Base-by-base conservation (phyloP, 768 basidiomycete genomes). In the Rhodotorula paludigena region DNA sequence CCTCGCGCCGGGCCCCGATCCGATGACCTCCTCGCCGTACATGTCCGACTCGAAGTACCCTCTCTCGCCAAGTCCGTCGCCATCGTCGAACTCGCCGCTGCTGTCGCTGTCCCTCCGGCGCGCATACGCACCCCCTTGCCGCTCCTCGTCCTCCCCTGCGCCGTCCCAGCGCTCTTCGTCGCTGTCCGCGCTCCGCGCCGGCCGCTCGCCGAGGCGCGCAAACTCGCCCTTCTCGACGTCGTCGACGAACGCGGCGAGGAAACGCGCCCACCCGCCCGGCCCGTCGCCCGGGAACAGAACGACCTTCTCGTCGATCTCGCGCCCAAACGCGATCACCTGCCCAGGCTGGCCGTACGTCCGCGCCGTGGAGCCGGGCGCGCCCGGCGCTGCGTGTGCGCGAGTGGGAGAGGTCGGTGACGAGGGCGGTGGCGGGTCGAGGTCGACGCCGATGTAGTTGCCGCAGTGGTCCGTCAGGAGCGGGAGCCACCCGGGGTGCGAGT, bases 241-340 rank as follows among this genome's bases (percentile, higher is more conserved):
- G 36, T 98, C 94, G 2, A 85, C 92, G 74, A 98, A 97, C 61
- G 82, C 82, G 9, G 91, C 86, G 58, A 98, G 80, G 91, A 92
- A 99, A 75, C 86, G 86, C 42, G 90, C 96, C 94, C 96, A 99
- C 8, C 94, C 96, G 16, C 84, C 86, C 23, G 84, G 83, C 14
- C 92, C 92, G 64, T 97, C 92, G 14, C 96, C 96, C 58, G 84
- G 82, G 86, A 88, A 97, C 53, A 98, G 81, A 48, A 98, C 93
- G 44, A 96, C 90, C 77, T 99, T 99, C 18, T 91, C 89, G 79
- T 99, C 96, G 78, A 98, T 97, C 77, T 98, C 96, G 57, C 96
- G 85, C n/a, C 96, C 96, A 77, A 98, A 99, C 56, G 97, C 87
- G 64, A 99, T 96, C 54, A 97, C 94, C 77, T 99, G 96, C 11